Conservation (phyloP, 208 protist species). For the Acanthamoeba culbertsoni region DNA sequence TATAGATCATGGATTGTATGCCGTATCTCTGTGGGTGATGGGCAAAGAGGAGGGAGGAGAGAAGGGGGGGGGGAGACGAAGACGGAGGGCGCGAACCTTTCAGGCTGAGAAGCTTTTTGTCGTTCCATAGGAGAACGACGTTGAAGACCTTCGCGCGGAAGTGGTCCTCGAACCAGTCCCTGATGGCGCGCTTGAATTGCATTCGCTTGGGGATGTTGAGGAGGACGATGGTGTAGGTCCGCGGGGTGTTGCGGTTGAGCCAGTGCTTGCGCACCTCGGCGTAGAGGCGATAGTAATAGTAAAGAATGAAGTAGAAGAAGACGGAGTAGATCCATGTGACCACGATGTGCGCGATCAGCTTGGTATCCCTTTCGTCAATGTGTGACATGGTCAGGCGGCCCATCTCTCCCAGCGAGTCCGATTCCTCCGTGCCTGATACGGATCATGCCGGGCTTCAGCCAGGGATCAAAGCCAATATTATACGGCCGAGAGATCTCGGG, state of each 20-base stretch:
- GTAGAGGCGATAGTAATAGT: slow-evolving; percentile 20
- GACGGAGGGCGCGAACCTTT: neutral
- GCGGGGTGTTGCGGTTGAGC: slow-evolving; percentile 2
- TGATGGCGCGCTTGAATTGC: slow-evolving; percentile 18
- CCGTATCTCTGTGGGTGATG: no score
- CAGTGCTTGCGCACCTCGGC: neutral
- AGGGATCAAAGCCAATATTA: no score
- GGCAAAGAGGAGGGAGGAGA: no score
- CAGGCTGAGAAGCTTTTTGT: neutral
- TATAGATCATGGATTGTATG: no score
- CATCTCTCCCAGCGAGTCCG: neutral
- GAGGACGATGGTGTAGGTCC: neutral
- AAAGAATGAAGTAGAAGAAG: slow-evolving; percentile 38
- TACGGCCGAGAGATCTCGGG: no score
- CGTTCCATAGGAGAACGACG: neutral
- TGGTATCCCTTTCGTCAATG: neutral
- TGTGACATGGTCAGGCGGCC: slow-evolving; percentile 17
- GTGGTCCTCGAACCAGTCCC: slow-evolving; percentile 30
- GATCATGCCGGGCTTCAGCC: neutral
- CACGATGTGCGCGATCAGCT: slow-evolving; percentile 36
- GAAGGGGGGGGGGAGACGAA: no score
- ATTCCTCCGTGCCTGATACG: neutral
- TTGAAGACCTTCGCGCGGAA: slow-evolving; percentile 20
- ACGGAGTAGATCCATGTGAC: slow-evolving; percentile 37
- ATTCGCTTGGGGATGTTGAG: neutral